phyloP scores from a whole-genome alignment of 78 protist species.

The Dictyostelium capitatum region DNA sequence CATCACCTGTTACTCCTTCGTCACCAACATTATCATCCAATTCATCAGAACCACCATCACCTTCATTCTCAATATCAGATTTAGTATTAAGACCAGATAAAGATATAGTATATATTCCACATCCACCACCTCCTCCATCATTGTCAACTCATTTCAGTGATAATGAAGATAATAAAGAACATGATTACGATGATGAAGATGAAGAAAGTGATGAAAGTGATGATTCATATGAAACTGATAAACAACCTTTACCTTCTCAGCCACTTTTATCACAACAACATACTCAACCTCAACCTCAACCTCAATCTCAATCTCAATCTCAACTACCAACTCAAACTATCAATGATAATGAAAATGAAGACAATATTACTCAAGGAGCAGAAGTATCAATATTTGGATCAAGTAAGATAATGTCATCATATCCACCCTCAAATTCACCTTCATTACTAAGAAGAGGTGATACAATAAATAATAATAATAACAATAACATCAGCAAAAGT shows the following conservation, averaged over 20 bases:
- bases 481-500: no score
- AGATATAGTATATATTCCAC: not conserved
- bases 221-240: not conserved
- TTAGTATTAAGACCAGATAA: not conserved
- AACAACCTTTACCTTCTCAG: not conserved
- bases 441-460: not conserved
- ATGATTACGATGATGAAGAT: not conserved
- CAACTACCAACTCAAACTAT: not conserved
- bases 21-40: not conserved
- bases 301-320: no score
- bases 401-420: conserved; percentile 17
- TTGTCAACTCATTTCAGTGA: not conserved
- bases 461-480: not conserved
- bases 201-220: not conserved
- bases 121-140: not conserved
- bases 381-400: not conserved
- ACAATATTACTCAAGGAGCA: not conserved
- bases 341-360: not conserved
- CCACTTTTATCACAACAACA: not conserved
- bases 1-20: not conserved
- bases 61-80: not conserved
- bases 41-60: not conserved
- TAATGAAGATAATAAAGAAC: not conserved
- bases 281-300: no score
- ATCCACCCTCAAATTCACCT: conserved; percentile 5